Evolutionary conservation across 2,329 filamentous ascomycete species (phyloP), one percentile per base, ranked within the genome.

Genomic region (Fusarium brachygibbosum): DNA sequence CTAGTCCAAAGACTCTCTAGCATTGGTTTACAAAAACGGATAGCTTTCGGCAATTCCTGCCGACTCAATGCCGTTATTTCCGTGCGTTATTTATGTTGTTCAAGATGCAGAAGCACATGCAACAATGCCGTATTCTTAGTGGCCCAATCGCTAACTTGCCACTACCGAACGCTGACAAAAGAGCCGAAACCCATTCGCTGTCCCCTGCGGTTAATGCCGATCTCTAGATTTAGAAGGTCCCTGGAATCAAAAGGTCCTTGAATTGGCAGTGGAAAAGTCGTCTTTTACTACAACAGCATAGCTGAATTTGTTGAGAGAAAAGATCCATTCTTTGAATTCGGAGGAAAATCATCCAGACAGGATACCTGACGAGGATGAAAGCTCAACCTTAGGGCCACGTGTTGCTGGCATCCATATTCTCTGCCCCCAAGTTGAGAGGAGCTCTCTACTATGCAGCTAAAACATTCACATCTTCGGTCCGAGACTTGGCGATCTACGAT

Each of bases 91-190:
- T 57, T 51, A 17, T 31, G 37, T 5, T 10, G 17, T 29, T 21
- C 31, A 21, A 16, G 6, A 7, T 25, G 13, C 2, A 16, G n/a
- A 16, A 23, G 40, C 71, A 74, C 71, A 71, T 74, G 71, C 58
- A 13, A 16, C 6, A 45, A 52, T 17, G 13, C 21, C 7, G 60
- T 23, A 8, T 25, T 69, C 19, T 60, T 56, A 69, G 35, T 69
- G 66, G 65, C 9, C 25, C 16, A 35, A n/a, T 16, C 17, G 19
- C 59, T 23, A 53, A 38, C 12, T 53, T 37, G 25, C 32, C 9
- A 29, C 37, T 28, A 17, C 17, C 17, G 32, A 31, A 16, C 14
- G 51, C 64, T 65, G 21, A 65, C 52, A 57, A 48, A 50, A 46
- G 31, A 31, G 19, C 19, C 19, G 12, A 11, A 9, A 34, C 23